These are phyloP conservation scores for Boletus rex-veris DNA, from an alignment of 768 basidiomycete species.

Conservation along the genomic window DNA sequence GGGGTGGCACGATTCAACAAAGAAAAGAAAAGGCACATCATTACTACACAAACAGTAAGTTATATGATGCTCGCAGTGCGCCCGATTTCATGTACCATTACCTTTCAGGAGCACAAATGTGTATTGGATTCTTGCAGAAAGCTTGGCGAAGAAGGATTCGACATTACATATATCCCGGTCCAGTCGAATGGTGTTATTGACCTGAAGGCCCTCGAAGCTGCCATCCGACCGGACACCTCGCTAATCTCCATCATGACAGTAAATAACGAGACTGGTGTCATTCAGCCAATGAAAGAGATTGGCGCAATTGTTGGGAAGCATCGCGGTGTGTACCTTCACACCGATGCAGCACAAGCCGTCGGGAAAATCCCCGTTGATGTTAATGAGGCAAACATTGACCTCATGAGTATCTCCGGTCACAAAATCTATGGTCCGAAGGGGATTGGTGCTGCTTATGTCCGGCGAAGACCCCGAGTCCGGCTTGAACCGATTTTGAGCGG, in stretches of 20 bases:
- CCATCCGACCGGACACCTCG: conserved; percentile 89
- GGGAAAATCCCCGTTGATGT: conserved; percentile 93
- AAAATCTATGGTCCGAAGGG: conserved; percentile 99
- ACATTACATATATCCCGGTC: conserved; percentile 96
- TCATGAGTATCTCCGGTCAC: conserved; percentile 95
- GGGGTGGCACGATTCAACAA: conserved; percentile 95
- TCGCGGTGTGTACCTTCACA: conserved; percentile 91
- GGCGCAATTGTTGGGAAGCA: conserved; percentile 82
- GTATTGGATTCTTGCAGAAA: conserved; percentile 97
- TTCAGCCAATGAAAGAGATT: conserved; percentile 95
- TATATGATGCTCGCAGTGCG: not conserved
- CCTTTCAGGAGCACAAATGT: conserved; percentile 90
- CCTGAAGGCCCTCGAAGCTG: conserved; percentile 73
- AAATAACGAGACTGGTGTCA: conserved; percentile 99
- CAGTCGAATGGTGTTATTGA: conserved; percentile 79
- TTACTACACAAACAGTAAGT: conserved; percentile 89
- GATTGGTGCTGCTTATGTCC: conserved; percentile 89
- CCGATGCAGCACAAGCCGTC: conserved; percentile 94
- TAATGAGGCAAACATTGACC: conserved; percentile 91
- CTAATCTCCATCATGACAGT: conserved; percentile 98
- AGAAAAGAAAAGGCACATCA: conserved; percentile 89
- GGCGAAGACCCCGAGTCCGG: conserved; percentile 87
- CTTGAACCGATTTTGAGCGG: conserved; percentile 94
- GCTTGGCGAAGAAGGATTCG: conserved; percentile 94
- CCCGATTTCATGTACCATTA: not conserved